Conservation (phyloP, 1,284 basidiomycete species). For the Stygiomarasmius scandens region DNA sequence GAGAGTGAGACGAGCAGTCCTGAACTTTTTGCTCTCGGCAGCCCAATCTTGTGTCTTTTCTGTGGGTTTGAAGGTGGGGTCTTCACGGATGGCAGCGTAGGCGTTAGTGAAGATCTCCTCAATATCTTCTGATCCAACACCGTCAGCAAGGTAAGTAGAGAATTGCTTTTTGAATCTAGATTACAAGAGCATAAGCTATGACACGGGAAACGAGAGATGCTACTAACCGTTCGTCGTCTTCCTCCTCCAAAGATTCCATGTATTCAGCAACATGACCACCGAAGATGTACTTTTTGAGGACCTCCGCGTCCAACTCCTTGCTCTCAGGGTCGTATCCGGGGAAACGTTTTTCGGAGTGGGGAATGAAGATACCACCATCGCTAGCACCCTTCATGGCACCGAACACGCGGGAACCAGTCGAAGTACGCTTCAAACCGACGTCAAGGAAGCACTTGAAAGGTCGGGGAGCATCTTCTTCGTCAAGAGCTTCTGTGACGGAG, state of each 20-base stretch:
- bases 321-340: constrained; percentile 95
- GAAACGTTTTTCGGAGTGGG: constrained; percentile 98
- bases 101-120: constrained; percentile 95
- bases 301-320: constrained; percentile 95
- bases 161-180: constrained; percentile 98
- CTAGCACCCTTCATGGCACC: constrained; percentile 99
- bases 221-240: constrained; percentile 92
- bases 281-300: constrained; percentile 97
- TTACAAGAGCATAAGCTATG: background rate
- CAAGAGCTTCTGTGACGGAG: constrained; percentile 79
- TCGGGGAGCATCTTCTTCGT: constrained; percentile 92
- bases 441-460: constrained; percentile 99
- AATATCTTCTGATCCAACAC: constrained; percentile 94
- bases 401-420: constrained; percentile 97
- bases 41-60: constrained; percentile 96
- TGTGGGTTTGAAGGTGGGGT: constrained; percentile 89
- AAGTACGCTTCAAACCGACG: constrained; percentile 97
- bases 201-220: background rate
- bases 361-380: constrained; percentile 97
- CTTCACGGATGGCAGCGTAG: constrained; percentile 93
- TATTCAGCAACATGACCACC: constrained; percentile 99
- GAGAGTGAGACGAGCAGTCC: constrained; percentile 71
- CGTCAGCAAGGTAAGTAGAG: constrained; percentile 92
- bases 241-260: constrained; percentile 99
- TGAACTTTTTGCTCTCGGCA: constrained; percentile 81